Evolutionary conservation across 192 early-diverging fungal species (phyloP), one percentile per base, ranked within the genome.

Genomic region (Diversispora eburnea): DNA sequence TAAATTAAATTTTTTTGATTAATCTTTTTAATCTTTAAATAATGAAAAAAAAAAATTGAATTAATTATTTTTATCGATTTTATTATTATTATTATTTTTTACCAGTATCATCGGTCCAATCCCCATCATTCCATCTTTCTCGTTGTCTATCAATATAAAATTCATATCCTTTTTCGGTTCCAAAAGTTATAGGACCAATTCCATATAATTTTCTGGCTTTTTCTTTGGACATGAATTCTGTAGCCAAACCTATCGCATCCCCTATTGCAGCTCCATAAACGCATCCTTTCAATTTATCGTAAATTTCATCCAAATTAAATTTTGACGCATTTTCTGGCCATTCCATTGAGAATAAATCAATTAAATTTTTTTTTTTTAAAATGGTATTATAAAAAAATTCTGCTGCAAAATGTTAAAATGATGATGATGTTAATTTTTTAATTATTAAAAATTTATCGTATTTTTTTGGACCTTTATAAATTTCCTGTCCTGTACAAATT

Each of bases 161-260:
- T 42, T 70, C 70, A 48, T 77, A 76, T 59, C 78, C 82, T 62
- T 82, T 77, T 8, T 84, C 84, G 9, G 65, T 68, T 33, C 87
- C 86, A 78, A 89, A 90, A 46, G 68, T 65, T 73, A 90, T 87
- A n/a, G 87, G 86, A 0, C 86, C 86, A 33, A 77, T 75, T 22
- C 84, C 85, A 77, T 91, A 90, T 8, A 78, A 55, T 57, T 67
- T 39, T 17, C 22, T 69, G 4, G 85, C 83, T 46, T 80, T 51
- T 47, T 52, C 39, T 66, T 81, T 83, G 48, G 81, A 73, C 76
- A 89, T 76, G 67, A 87, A 87, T 67, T 91, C 89, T n/a, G 88
- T 86, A 0, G 89, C 81, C 17, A 91, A 70, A 15, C 89, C 88
- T 47, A 88, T 74, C 9, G 85, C 85, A 77, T 91, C 89, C 4